phyloP scores from a whole-genome alignment of 305 asterid genomes.

The Rubia tinctorum region DNA sequence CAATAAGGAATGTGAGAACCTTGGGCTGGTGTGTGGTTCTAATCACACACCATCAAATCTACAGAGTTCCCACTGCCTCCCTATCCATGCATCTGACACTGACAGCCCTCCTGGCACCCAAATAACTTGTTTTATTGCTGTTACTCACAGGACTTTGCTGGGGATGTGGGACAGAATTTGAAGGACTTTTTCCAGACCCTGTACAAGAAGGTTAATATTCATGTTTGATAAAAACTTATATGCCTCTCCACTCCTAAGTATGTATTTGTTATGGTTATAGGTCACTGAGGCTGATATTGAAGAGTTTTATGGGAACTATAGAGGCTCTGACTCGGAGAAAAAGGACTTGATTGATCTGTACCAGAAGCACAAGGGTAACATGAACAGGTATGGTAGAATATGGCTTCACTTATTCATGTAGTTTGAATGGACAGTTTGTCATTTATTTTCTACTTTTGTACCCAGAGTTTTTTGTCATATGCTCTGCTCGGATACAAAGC shows the following conservation, averaged over 20 bases:
- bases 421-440: background rate
- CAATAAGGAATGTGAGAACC: background rate
- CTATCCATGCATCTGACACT: background rate
- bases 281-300: constrained; percentile 79
- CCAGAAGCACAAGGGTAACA: constrained; percentile 66
- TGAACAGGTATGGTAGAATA: constrained; percentile 50
- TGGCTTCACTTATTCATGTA: background rate
- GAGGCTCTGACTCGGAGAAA: constrained; percentile 79
- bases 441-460: constrained; percentile 11
- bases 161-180: constrained; percentile 67
- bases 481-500: constrained; percentile 74
- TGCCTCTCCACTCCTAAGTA: constrained; percentile 1
- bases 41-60: no score
- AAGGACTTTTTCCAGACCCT: constrained; percentile 65
- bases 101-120: background rate
- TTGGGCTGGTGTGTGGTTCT: background rate
- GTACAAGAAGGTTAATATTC: constrained; percentile 60
- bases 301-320: constrained; percentile 78
- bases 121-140: constrained; percentile 13
- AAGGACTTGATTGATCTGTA: constrained; percentile 70
- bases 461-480: constrained; percentile 84
- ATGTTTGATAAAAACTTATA: constrained; percentile 5
- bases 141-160: constrained; percentile 65
- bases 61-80: background rate
- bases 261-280: constrained; percentile 31